phyloP scores from a whole-genome alignment of 2,329 filamentous ascomycete genomes.

The Fusarium graminum region DNA sequence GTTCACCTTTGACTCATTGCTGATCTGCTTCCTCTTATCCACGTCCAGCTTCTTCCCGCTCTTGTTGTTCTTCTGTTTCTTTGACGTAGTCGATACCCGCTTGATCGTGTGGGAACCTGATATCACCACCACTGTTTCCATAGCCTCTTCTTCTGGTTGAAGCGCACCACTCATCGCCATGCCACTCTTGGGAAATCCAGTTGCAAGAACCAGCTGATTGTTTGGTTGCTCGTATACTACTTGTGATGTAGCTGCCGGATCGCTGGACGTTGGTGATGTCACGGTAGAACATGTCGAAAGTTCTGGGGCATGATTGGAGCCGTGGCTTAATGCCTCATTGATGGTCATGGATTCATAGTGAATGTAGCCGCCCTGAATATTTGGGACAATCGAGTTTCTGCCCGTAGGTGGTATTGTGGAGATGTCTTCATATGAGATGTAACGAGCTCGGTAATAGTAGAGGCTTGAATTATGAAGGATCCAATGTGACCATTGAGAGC shows the following conservation, averaged over 20 bases:
- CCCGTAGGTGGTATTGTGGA: slow-evolving; percentile 28
- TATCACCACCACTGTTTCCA: slow-evolving; percentile 24
- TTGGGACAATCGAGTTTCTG: slow-evolving; percentile 40
- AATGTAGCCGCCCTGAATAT: slow-evolving; percentile 37
- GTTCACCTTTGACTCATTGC: slow-evolving; percentile 38
- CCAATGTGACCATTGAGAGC: slow-evolving; percentile 41
- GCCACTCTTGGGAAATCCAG: neutral
- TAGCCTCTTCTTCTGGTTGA: slow-evolving; percentile 2
- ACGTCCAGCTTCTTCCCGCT: slow-evolving; percentile 34
- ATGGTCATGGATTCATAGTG: slow-evolving; percentile 44
- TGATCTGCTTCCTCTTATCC: slow-evolving; percentile 43
- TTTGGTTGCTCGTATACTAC: neutral
- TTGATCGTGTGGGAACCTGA: slow-evolving; percentile 9
- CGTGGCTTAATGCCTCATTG: slow-evolving; percentile 9
- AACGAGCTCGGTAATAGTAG: slow-evolving; percentile 44
- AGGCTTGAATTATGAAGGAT: slow-evolving; percentile 22
- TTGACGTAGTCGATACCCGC: slow-evolving; percentile 16
- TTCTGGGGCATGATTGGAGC: slow-evolving; percentile 6
- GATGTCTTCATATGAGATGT: slow-evolving; percentile 38
- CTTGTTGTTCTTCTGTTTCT: slow-evolving; percentile 42
- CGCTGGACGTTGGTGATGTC: slow-evolving; percentile 22
- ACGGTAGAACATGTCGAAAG: slow-evolving; percentile 27
- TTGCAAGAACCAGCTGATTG: slow-evolving; percentile 20
- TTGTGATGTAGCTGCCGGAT: neutral
- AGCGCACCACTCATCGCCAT: slow-evolving; percentile 37